A percentile compares a stretch with the other conserved stretches of the same genome.
Evolutionary conservation across 176 grass and related monocot genomes (phyloP).

Genomic region (Tillandsia fasciculata): DNA sequence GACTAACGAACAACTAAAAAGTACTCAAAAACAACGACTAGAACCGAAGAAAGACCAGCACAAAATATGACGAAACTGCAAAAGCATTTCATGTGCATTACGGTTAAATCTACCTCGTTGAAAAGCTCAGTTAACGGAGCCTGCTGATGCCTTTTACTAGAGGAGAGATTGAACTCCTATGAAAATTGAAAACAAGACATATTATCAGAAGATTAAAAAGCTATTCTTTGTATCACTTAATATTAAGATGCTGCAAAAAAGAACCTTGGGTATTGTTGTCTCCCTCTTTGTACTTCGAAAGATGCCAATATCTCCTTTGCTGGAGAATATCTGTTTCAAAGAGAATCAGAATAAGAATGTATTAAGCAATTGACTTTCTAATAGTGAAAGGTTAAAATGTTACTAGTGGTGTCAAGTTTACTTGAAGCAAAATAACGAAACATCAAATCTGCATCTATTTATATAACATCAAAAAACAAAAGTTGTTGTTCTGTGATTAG

Average conservation of each 20-base stretch:
- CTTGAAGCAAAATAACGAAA: too few species aligned
- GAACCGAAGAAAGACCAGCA: neutral
- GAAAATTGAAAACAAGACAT: conserved; percentile 16
- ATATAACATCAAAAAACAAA: neutral
- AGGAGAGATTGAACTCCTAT: conserved; percentile 69
- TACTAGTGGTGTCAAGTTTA: too few species aligned
- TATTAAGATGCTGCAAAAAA: neutral
- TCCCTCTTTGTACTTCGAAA: conserved; percentile 46
- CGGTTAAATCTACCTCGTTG: conserved; percentile 42
- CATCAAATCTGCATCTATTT: neutral
- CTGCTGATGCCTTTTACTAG: conserved; percentile 34
- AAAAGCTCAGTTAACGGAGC: conserved; percentile 64
- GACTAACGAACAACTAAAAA: neutral
- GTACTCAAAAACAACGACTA: neutral
- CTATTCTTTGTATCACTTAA: neutral
- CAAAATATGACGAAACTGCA: neutral
- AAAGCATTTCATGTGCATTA: neutral
- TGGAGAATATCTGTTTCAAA: conserved; percentile 38
- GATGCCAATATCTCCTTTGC: conserved; percentile 38
- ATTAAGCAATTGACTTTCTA: neutral
- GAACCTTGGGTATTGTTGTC: conserved; percentile 60
- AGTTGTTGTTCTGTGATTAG: too few species aligned
- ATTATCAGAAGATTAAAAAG: conserved; percentile 3
- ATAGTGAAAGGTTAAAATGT: too few species aligned
- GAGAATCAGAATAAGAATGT: neutral